Evolutionary conservation across 1,284 basidiomycete genomes (phyloP).

Genomic region (Ceratobasidium sp.): DNA sequence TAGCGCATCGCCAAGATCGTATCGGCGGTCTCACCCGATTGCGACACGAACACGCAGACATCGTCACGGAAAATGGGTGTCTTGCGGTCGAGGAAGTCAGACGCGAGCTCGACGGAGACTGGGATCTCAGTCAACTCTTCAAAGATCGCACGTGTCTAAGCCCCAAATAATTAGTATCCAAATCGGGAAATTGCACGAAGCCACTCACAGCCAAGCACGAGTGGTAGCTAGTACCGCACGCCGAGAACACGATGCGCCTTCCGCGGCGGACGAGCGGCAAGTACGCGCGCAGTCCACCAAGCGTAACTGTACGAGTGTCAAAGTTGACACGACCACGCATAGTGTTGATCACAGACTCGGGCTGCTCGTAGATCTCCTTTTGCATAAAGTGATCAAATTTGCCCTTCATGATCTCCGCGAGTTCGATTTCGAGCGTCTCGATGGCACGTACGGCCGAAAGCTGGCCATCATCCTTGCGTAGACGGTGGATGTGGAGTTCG

Average conservation of each 20-base stretch:
- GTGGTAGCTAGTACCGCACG: conserved; percentile 98
- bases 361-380: conserved; percentile 99
- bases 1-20: conserved; percentile 97
- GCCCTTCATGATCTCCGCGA: conserved; percentile 99
- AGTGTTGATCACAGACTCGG: conserved; percentile 99
- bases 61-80: conserved; percentile 99
- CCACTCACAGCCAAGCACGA: conserved; percentile 81
- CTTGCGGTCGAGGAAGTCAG: conserved; percentile 98
- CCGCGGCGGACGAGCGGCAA: conserved; percentile 95
- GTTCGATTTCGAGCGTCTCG: conserved; percentile 98
- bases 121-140: conserved; percentile 99
- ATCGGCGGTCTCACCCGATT: conserved; percentile 99
- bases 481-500: conserved; percentile 97
- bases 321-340: conserved; percentile 99
- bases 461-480: conserved; percentile 84
- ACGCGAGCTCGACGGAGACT: conserved; percentile 95
- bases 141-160: conserved; percentile 90
- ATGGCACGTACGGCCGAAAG: conserved; percentile 87
- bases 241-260: conserved; percentile 94
- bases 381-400: conserved; percentile 99
- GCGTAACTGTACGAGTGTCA: conserved; percentile 87
- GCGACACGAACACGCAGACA: conserved; percentile 95
- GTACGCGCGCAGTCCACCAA: conserved; percentile 95
- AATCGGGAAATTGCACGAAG: not conserved
- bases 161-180: not conserved